Conservation (phyloP, 129 eudicot genomes). For the Scalesia atractyloides region DNA sequence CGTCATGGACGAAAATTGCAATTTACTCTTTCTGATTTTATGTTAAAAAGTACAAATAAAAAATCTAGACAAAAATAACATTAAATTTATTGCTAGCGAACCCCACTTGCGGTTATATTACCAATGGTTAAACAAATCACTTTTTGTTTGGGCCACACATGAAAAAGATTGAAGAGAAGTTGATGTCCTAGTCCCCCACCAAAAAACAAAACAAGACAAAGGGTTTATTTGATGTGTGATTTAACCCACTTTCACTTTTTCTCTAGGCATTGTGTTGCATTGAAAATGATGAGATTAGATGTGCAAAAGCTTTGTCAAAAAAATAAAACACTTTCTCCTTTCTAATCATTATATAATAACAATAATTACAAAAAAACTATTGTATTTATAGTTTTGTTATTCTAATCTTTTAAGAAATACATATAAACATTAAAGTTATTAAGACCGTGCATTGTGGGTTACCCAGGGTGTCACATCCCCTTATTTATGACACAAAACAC, state of each 20-base stretch:
- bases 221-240: conserved; percentile 15
- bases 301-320: conserved; percentile 31
- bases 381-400: neutral
- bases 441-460: no score
- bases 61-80: neutral
- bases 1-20: neutral
- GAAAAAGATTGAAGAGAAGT: conserved; percentile 30
- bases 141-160: conserved; percentile 19
- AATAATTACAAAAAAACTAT: conserved; percentile 20
- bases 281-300: conserved; percentile 18
- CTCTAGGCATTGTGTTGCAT: conserved; percentile 34
- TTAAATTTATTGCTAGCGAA: neutral
- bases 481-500: no score
- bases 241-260: conserved; percentile 32
- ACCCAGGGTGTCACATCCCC: no score
- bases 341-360: conserved; percentile 24
- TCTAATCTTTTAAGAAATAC: neutral
- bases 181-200: conserved; percentile 10
- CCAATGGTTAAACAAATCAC: neutral
- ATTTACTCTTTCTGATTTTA: neutral
- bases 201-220: conserved; percentile 17
- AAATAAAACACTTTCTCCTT: conserved; percentile 2
- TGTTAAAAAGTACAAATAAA: neutral
- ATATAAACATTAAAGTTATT: neutral
- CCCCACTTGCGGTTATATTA: neutral